Evolutionary conservation across 108 stramenopile genomes (phyloP), one percentile per base, ranked within the genome.

Genomic region (Aurantiochytrium sp.): DNA sequence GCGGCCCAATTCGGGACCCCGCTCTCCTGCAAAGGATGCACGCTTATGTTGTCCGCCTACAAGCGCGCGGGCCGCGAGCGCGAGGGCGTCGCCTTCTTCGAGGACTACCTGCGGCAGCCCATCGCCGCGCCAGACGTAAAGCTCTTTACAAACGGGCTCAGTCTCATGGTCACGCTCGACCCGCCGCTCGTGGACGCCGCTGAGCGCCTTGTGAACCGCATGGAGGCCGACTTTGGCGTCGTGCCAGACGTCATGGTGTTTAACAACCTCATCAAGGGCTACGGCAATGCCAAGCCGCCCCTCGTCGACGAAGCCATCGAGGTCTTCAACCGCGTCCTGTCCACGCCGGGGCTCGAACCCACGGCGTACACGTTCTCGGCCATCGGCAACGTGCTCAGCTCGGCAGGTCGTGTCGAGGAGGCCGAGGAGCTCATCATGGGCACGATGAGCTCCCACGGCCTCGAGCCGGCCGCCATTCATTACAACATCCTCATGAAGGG

Each of bases 401-500:
- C 73, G 6, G 73, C 45, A 1, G 73, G 73, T 12, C 39, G 45
- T 24, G 73, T 24, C 24, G 73, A 81, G 73, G 73, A 81, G 24
- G 73, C 73, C 6, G 73, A 81, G 73, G 73, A 81, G 73, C 39
- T 81, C 45, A 2, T 81, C 2, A 65, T 65, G 59, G 42, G 4
- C 39, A 81, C 73, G 1, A 81, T 81, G 73, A 6, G 12, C 42
- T 22, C 1, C 6, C 12, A 48, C 30, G 39, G 39, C 45, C 73
- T 81, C 30, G 21, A 81, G n/a, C 73, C 73, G 39, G 73, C 42
- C 12, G 73, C 73, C 45, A 81, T 81, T 81, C 73, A 81, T 24
- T 81, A 48, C 45, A 81, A 81, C 45, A 48, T 81, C 27, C 73
- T 81, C 45, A 12, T 81, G 36, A 81, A 81, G 39, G 73, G 73